Evolutionary conservation across 495 filamentous ascomycete genomes (phyloP), one percentile per base, ranked within the genome.

Genomic region (Hypomontagnella submonticulosa): DNA sequence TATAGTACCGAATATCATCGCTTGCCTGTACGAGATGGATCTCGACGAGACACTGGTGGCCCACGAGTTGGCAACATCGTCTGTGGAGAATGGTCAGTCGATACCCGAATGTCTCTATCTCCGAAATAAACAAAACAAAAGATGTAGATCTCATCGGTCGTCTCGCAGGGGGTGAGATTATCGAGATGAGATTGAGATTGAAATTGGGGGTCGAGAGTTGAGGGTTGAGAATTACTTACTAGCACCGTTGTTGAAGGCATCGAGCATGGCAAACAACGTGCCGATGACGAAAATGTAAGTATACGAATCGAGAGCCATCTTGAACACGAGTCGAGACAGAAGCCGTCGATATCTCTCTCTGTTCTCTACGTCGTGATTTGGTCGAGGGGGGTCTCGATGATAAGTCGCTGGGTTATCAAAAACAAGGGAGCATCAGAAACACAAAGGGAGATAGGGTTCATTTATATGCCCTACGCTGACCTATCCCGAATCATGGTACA

Each of bases 31-130:
- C 5, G 85, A 81, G 71, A 90, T 76, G 50, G 88, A 89, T 20
- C 88, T 78, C 2, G 88, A 90, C 18, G 88, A 89, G 50, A 90
- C 88, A 67, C 82, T 86, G 69, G 88, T 90, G 3, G 88, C 88
- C 80, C 84, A 90, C 27, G 87, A 78, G 76, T 92, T 92, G 56
- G 89, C 89, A 23, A 91, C 89, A 88, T 92, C 89, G 76, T 91
- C 79, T 67, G 72, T 66, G 18, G 57, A 69, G 13, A 53, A 41
- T 16, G 9, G 12, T 82, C 65, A 67, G 81, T 80, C 63, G 48
- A 79, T 72, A 69, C 82, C 84, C 50, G 80, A 80, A 16, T 6
- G n/a, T 43, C 2, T 43, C 6, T 18, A 8, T 3, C 16, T 20
- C 1, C 9, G 34, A 40, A 20, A 27, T 8, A 53, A 15, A 18